Evolutionary conservation across 164 flowering plant genomes (phyloP).

Genomic region (Protea cynaroides): DNA sequence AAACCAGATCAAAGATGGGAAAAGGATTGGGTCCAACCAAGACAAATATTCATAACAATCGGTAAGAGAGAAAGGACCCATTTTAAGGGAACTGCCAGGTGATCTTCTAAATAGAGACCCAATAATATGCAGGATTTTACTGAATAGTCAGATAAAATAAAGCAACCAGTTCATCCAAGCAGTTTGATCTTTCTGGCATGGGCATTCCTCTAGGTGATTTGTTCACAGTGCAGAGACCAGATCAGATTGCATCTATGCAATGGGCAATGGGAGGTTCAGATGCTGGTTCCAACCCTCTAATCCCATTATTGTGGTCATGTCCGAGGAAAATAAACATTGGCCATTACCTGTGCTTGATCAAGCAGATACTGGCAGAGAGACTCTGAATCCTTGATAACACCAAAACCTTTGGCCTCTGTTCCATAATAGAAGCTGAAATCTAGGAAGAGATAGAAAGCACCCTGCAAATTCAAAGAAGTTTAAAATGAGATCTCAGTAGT

Average conservation of each 20-base stretch:
- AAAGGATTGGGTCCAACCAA: too few relatives aligned
- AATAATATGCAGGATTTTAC: background rate
- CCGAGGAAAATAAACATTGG: background rate
- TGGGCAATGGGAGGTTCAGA: background rate
- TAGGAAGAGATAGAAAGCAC: conserved; percentile 89
- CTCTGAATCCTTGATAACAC: conserved; percentile 65
- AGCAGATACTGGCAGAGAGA: conserved; percentile 80
- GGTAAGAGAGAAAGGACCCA: too few relatives aligned
- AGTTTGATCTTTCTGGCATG: background rate
- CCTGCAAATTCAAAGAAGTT: conserved; percentile 42
- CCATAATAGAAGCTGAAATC: conserved; percentile 90
- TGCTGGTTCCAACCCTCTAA: background rate
- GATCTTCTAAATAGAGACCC: background rate
- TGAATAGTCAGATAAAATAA: background rate
- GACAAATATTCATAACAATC: too few relatives aligned
- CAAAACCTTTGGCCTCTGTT: conserved; percentile 73
- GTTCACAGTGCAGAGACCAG: background rate
- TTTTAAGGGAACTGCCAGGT: background rate
- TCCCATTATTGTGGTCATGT: background rate
- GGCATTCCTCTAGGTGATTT: background rate
- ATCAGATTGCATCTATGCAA: background rate
- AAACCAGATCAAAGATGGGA: background rate
- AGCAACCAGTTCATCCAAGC: background rate
- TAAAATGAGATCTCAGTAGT: too few relatives aligned
- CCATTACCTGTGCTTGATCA: conserved; percentile 72